Evolutionary conservation across 208 protist genomes (phyloP), one percentile per base, ranked within the genome.

Genomic region (Acanthamoeba healyi): DNA sequence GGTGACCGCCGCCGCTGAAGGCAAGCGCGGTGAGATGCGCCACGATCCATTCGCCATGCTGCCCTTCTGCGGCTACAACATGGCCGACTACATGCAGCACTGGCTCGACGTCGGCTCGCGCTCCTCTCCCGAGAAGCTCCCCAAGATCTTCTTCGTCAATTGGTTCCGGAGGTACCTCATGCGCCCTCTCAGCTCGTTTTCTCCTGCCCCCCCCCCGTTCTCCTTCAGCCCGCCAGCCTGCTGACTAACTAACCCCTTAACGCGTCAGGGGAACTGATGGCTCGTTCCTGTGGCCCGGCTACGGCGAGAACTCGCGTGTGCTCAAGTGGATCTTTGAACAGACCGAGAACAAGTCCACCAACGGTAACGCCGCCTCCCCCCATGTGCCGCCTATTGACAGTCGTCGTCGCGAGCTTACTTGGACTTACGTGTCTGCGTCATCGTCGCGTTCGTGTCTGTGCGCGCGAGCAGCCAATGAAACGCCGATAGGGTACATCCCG

Each of bases 31-130:
- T 42, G 36, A 36, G 40, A 40, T 98, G 2, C 77, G 95, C 19
- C 92, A 94, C 81, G 98, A 98, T 93, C 98, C 97, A 70, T 97
- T 98, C 38, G 97, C 97, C 24, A 98, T 98, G 97, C 92, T 96
- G 44, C 98, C 98, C 51, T 98, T 98, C 92, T 97, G 96, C 82
- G 98, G 98, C 67, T 98, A 98, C 92, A 96, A 98, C 91, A 97
- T 98, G 96, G 97, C 94, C 77, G 96, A 98, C 87, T 98, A 98
- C 86, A 98, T 98, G 38, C 4, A 42, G 7, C 97, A 98, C 86
- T 98, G 97, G 97, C 67, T 98, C 15, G 36, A 94, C 10, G 96
- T 98, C 58, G 96, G 96, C 67, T 22, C 19, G 10, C 58, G 74
- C 0, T 1, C 65, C 24, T 44, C 67, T 2, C 6, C 72, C 49